Conservation (phyloP, 2,329 filamentous ascomycete species). For the Aspergillus tamarii region DNA sequence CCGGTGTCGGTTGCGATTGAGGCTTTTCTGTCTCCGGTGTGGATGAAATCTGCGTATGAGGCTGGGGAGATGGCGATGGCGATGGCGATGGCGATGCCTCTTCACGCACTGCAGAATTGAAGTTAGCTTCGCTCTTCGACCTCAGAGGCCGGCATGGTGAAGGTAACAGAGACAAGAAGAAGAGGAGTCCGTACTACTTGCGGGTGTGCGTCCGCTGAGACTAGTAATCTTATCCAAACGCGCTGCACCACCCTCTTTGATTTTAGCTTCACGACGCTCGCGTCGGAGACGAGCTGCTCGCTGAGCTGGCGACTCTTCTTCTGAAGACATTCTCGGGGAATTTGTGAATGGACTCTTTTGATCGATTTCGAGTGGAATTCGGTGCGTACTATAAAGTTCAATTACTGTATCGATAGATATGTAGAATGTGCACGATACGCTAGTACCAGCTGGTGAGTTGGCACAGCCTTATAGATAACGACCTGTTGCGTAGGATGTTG, state of each 20-base stretch:
- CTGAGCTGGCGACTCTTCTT: constrained; percentile 52
- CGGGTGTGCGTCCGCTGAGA: constrained; percentile 57
- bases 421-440: not conserved
- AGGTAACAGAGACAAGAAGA: not conserved
- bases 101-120: constrained; percentile 27
- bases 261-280: constrained; percentile 66
- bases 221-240: constrained; percentile 65
- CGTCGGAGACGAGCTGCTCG: constrained; percentile 62
- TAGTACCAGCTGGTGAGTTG: not conserved
- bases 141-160: not conserved
- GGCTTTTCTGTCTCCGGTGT: constrained; percentile 8
- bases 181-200: constrained; percentile 32
- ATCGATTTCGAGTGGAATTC: not conserved
- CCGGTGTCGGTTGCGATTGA: constrained; percentile 18
- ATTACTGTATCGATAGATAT: not conserved
- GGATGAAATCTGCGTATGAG: constrained; percentile 22
- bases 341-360: not conserved
- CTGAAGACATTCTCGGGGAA: constrained; percentile 33
- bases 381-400: not conserved
- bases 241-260: constrained; percentile 60
- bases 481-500: not conserved
- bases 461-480: not conserved
- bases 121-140: not conserved
- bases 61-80: constrained; percentile 22
- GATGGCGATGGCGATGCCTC: constrained; percentile 34